Conservation (phyloP, 2,329 filamentous ascomycete species). For the Ophiostoma sp. region DNA sequence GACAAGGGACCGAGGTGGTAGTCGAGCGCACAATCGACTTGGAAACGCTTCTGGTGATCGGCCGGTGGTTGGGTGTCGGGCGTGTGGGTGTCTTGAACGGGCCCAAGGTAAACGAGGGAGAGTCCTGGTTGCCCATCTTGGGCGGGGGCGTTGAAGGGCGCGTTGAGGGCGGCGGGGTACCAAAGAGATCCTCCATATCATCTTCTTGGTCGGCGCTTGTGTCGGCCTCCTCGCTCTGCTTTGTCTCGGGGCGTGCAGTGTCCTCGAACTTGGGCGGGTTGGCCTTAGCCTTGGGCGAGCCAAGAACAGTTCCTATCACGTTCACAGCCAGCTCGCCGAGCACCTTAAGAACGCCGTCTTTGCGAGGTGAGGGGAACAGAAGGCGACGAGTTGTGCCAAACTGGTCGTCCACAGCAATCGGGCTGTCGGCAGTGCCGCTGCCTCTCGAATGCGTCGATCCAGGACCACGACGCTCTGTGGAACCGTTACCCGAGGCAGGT, state of each 20-base stretch:
- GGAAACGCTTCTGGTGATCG: constrained; percentile 61
- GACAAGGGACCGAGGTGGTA: constrained; percentile 36
- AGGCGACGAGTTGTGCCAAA: constrained; percentile 65
- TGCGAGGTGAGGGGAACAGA: constrained; percentile 75
- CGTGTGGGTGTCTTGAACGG: constrained; percentile 63
- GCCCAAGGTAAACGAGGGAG: constrained; percentile 42
- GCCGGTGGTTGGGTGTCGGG: constrained; percentile 62
- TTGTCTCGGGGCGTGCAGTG: constrained; percentile 16
- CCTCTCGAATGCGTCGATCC: constrained; percentile 57
- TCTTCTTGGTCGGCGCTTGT: constrained; percentile 39
- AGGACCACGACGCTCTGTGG: constrained; percentile 39
- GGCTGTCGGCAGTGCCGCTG: constrained; percentile 57
- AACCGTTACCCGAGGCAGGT: constrained; percentile 34
- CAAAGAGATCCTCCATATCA: constrained; percentile 62
- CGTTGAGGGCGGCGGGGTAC: constrained; percentile 47
- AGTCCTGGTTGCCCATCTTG: constrained; percentile 33
- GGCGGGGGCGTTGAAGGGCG: constrained; percentile 56
- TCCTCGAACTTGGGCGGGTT: constrained; percentile 14
- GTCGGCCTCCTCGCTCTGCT: constrained; percentile 41
- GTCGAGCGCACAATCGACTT: constrained; percentile 52
- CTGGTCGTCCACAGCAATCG: constrained; percentile 54
- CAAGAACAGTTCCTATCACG: constrained; percentile 38
- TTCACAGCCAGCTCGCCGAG: constrained; percentile 60
- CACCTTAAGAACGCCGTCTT: constrained; percentile 61
- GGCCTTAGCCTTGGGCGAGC: constrained; percentile 41